Conservation (phyloP, 768 basidiomycete genomes). For the Neoboletus brunneissimus region DNA sequence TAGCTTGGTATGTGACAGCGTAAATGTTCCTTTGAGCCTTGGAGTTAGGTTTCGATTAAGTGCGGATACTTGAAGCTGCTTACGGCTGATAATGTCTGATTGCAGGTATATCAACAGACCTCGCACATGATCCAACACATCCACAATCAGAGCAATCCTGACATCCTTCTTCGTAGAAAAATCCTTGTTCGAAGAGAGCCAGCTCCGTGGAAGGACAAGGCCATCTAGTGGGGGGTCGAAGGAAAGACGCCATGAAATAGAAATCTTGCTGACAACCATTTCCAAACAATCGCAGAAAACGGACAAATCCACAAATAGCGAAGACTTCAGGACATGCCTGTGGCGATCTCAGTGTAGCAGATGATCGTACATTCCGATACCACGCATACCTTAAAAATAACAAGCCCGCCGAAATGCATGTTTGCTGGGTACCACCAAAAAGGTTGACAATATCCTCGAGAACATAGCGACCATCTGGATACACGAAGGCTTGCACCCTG, state of each 20-base stretch:
- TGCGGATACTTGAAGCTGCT: not conserved
- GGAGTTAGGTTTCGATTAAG: too few relatives aligned
- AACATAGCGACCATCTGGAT: constrained; percentile 22
- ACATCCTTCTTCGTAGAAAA: constrained; percentile 14
- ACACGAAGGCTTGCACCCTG: constrained; percentile 2
- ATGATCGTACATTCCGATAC: not conserved
- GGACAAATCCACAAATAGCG: constrained; percentile 41
- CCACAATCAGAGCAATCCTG: not conserved
- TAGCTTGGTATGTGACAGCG: constrained; percentile 1
- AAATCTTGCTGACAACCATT: constrained; percentile 39
- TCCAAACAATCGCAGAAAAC: constrained; percentile 55
- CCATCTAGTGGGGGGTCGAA: constrained; percentile 35
- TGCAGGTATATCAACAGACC: constrained; percentile 30
- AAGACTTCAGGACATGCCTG: constrained; percentile 43
- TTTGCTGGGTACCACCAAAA: constrained; percentile 23
- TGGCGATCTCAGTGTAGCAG: not conserved
- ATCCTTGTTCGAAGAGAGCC: constrained; percentile 35
- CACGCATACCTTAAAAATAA: constrained; percentile 37
- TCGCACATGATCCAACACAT: constrained; percentile 20
- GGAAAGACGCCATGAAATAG: constrained; percentile 35
- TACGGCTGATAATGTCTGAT: constrained; percentile 27
- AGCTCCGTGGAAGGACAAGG: constrained; percentile 52
- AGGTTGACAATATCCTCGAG: constrained; percentile 33
- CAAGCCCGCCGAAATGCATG: constrained; percentile 35
- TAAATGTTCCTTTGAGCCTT: constrained; percentile 3